Conservation (phyloP, 371 early-diverging fungal species). For the Chytridium lagenaria region DNA sequence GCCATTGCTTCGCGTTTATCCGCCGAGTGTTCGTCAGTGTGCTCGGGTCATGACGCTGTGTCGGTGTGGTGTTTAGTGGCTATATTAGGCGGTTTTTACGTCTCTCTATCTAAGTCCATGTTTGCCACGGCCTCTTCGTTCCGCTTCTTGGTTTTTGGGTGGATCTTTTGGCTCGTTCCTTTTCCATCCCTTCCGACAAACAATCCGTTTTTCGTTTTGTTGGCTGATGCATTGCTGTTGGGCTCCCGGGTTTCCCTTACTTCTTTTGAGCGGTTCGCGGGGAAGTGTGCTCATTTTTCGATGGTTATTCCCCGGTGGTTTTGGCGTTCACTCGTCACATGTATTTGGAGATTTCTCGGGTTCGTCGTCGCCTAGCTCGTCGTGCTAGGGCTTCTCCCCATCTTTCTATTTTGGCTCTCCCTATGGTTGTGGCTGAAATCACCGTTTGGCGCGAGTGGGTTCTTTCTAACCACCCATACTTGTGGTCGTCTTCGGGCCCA, state of each 20-base stretch:
- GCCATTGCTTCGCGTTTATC: neutral
- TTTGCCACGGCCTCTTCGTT: neutral
- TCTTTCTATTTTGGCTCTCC: neutral
- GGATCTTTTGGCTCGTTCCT: neutral
- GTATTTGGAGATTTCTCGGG: neutral
- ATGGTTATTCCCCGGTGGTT: conserved; percentile 13
- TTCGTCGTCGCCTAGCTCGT: neutral
- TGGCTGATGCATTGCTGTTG: neutral
- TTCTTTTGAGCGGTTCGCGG: conserved; percentile 11
- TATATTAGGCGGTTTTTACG: neutral
- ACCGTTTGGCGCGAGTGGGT: neutral
- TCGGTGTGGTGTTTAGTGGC: neutral
- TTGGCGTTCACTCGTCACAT: conserved; percentile 17
- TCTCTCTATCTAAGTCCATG: neutral
- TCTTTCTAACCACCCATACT: neutral
- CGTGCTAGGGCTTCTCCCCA: neutral
- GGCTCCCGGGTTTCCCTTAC: neutral
- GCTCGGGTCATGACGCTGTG: neutral
- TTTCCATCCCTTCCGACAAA: neutral
- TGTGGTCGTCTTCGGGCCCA: conserved; percentile 20
- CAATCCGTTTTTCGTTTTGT: neutral
- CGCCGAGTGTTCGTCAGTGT: neutral
- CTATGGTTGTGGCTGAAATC: neutral
- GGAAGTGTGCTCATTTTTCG: conserved; percentile 25
- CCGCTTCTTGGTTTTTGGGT: neutral